Evolutionary conservation across 257 asterid genomes (phyloP).

Genomic region (Jasminum sambac): DNA sequence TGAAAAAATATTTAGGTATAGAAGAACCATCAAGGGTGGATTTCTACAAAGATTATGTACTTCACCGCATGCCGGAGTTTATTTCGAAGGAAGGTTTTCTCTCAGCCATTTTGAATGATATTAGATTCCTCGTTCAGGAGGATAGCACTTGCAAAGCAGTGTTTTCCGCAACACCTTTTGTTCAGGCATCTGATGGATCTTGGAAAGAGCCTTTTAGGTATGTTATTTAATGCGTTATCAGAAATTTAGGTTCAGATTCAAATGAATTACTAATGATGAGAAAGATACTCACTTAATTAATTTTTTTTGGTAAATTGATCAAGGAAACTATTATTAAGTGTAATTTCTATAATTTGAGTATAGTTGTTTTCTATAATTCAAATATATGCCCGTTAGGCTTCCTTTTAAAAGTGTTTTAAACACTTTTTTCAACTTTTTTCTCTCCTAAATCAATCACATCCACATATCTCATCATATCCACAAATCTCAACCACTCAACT

Average conservation of each 20-base stretch:
- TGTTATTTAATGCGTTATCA: slow-evolving; percentile 25
- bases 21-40: slow-evolving; percentile 65
- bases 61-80: slow-evolving; percentile 63
- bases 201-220: slow-evolving; percentile 93
- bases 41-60: slow-evolving; percentile 72
- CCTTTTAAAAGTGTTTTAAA: no score
- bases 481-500: no score
- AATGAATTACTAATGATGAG: neutral
- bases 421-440: no score
- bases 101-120: slow-evolving; percentile 54
- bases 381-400: no score
- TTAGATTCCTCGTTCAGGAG: slow-evolving; percentile 60
- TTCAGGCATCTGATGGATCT: slow-evolving; percentile 66
- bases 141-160: slow-evolving; percentile 62
- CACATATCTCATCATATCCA: no score
- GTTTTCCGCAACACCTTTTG: slow-evolving; percentile 66
- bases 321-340: no score
- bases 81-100: slow-evolving; percentile 55
- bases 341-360: no score
- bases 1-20: slow-evolving; percentile 63
- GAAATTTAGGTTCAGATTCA: slow-evolving; percentile 10
- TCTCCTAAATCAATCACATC: no score
- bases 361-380: no score
- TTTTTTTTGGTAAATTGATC: no score
- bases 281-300: no score